Percentiles rank a stretch among this genome's conserved stretches.
These are phyloP conservation scores for Phaseolus lunatus DNA, from an alignment of 306 rosid species.

Conservation along the genomic window DNA sequence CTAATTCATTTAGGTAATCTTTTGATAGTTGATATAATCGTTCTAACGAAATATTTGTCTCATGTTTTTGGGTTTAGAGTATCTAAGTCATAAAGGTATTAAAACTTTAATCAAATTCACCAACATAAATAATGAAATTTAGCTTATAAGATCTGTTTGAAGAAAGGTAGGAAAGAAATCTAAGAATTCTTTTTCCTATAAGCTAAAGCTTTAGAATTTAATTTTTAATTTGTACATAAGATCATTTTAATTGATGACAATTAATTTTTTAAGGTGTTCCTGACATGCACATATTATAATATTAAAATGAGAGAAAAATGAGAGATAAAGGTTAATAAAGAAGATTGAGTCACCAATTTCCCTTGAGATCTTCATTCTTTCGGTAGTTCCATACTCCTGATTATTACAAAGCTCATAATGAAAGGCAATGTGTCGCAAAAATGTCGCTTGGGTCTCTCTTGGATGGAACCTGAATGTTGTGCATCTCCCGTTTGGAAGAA, in stretches of 20 bases:
- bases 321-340: background rate
- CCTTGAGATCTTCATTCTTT: slow-evolving; percentile 86
- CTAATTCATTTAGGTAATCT: background rate
- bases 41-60: background rate
- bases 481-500: slow-evolving; percentile 82
- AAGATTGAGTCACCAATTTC: slow-evolving; percentile 66
- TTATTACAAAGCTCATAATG: slow-evolving; percentile 75
- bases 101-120: background rate
- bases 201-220: no score
- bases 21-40: background rate
- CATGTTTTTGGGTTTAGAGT: no score
- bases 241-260: no score
- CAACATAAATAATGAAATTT: background rate
- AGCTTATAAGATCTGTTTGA: background rate
- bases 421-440: slow-evolving; percentile 47
- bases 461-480: slow-evolving; percentile 83
- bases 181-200: no score
- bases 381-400: slow-evolving; percentile 59
- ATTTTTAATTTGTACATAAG: no score
- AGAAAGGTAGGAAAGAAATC: no score
- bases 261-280: no score
- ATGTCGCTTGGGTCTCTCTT: slow-evolving; percentile 71
- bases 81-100: background rate
- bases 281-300: no score
- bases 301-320: background rate